Evolutionary conservation across 2,329 filamentous ascomycete species (phyloP), one percentile per base, ranked within the genome.

Genomic region (Byssoonygena ceratinophila): DNA sequence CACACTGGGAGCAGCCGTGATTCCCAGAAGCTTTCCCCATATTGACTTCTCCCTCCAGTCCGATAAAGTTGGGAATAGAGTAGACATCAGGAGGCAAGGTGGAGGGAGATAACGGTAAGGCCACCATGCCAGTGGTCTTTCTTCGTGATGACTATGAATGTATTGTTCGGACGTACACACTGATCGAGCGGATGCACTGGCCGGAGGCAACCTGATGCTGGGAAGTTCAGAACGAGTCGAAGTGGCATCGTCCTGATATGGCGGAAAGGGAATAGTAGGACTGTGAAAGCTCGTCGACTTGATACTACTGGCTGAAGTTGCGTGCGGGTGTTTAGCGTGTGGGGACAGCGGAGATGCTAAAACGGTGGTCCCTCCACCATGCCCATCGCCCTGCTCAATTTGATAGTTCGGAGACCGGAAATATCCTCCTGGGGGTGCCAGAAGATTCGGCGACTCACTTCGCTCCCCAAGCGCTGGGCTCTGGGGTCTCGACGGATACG

Each of bases 1-100:
- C 34, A 98, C 88, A 60, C 85, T 94, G 1, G 90, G 87, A n/a
- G 88, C 83, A 6, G 90, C 90, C 34, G 94, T 76, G 9, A 92
- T 61, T 39, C 88, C 91, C 45, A 96, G 72, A 41, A 89, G 71
- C 63, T 86, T 89, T 61, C 91, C 90, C 81, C 83, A 88, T n/a
- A 84, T 68, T n/a, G 75, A 81, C 68, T 96, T 97, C 25, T 85
- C 80, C 40, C 69, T 74, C 88, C 91, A 98, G 23, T 78, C 82
- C 58, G 82, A 83, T 27, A 98, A 70, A 0, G 91, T 96, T 0
- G 92, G 92, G 59, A 97, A 95, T 0, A 98, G 69, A 0, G 86
- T 90, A 14, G 80, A 77, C 14, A 82, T 67, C 12, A 97, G 73
- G 6, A 84, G 71, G 53, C 85, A 76, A 1, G 88, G 87, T 9